Base-by-base conservation (phyloP, 139 green algal genomes). In the Chlamydomonas applanata region DNA sequence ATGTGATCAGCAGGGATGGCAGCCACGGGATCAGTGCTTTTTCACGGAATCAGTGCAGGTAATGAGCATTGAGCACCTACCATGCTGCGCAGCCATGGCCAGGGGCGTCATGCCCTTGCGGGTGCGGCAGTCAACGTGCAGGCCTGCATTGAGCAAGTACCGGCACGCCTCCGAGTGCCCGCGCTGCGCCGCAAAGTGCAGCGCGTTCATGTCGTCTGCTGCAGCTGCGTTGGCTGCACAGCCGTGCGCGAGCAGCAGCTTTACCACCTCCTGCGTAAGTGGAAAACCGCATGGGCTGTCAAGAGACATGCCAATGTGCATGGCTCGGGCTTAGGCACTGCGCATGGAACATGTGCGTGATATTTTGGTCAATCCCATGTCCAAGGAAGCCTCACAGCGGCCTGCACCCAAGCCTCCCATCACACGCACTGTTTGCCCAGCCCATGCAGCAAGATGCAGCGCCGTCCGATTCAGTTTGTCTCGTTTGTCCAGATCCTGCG, bases 391-490 rank as follows among this genome's bases (percentile, higher is more conserved):
- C 27, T 25, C 17, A 25, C 56, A 32, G 56, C 56, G 27, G 56
- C 56, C 29, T 40, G 59, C 27, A 66, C 20, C 11, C 16, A 66
- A 36, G 13, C 59, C n/a, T 24, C 20, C 13, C 13, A 27, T 66
- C 19, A 66, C 11, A 35, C 83, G 68, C 40, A 88, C 83, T 65
- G 73, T 76, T 1, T 93, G 82, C 0, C 90, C 91, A n/a, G 89
- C 81, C 89, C 89, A 96, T 0, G 90, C 80, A n/a, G 90, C 88
- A 25, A 96, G 35, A 36, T 92, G 85, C n/a, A 96, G 82, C 11
- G 91, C 62, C 1, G 87, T 94, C 24, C 91, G 67, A 0, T 74
- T 72, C 20, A 88, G 81, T 45, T 85, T 84, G 72, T 94, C 88
- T 16, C 70, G 57, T 0, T 46, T 33, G 52, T 89, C 74, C 0